Evolutionary conservation across 805 yeast species (phyloP).

Genomic region (Trichomonascus vanleenenianus): DNA sequence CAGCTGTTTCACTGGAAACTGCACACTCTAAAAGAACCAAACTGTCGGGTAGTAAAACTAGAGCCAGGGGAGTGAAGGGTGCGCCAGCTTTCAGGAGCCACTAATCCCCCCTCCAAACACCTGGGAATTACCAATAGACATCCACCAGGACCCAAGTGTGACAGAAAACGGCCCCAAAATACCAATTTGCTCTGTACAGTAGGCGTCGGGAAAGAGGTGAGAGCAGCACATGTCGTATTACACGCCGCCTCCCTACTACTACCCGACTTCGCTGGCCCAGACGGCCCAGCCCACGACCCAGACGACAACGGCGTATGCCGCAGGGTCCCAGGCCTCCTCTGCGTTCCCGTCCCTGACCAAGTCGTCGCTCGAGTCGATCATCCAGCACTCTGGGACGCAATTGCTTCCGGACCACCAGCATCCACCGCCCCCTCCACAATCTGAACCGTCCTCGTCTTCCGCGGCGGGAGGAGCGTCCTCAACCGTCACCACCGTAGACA

Average conservation of each 20-base stretch:
- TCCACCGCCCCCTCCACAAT: background rate
- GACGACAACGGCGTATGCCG: background rate
- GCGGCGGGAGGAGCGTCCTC: no score
- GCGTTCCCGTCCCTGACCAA: constrained; percentile 1
- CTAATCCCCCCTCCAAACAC: background rate
- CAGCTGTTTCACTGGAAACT: no score
- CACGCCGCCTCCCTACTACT: constrained; percentile 1
- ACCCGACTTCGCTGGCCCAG: background rate
- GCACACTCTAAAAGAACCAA: no score
- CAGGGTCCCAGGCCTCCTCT: background rate
- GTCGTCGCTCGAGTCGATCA: constrained; percentile 5
- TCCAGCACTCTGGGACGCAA: background rate
- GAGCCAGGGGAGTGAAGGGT: no score
- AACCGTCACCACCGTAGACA: no score
- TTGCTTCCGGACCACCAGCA: background rate
- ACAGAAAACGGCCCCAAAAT: no score
- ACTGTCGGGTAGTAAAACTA: no score
- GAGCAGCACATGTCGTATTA: background rate
- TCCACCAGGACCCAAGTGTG: no score
- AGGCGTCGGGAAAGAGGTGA: background rate
- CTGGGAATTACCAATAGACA: background rate
- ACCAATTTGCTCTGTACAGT: no score
- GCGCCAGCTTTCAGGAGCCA: background rate
- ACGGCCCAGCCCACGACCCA: background rate
- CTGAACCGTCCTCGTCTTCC: no score